Percentiles rank a stretch among this genome's conserved stretches.
These are phyloP conservation scores for Fusarium stilboides DNA, from an alignment of 2,329 filamentous ascomycete species.

Conservation along the genomic window DNA sequence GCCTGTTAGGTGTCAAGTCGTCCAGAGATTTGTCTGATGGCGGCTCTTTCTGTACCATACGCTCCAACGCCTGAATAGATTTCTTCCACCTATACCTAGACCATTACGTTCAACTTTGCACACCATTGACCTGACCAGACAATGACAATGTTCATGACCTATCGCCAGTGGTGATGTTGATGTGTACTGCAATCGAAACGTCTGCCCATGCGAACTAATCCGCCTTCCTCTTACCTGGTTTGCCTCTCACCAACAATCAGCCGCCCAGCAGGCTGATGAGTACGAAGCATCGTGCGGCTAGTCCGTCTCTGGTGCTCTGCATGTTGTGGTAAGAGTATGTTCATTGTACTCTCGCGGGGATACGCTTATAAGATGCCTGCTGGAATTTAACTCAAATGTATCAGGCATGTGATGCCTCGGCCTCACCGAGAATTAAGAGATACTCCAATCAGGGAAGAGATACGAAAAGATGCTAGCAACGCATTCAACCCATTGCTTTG, in stretches of 20 bases:
- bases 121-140: neutral
- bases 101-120: conserved; percentile 15
- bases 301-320: neutral
- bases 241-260: neutral
- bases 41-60: conserved; percentile 52
- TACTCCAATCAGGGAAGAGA: neutral
- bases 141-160: neutral
- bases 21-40: conserved; percentile 36
- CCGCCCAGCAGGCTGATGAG: too few relatives aligned
- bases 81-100: conserved; percentile 43
- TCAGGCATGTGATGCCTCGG: conserved; percentile 28
- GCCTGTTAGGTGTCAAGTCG: conserved; percentile 42
- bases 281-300: neutral
- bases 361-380: neutral
- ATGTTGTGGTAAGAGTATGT: neutral
- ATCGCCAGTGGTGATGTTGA: neutral
- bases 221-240: neutral
- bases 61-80: conserved; percentile 54
- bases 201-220: neutral
- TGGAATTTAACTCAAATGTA: neutral
- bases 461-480: conserved; percentile 14
- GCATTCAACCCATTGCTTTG: conserved; percentile 3
- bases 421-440: neutral
- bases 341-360: neutral
- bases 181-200: neutral